phyloP scores from a whole-genome alignment of 129 eudicot genomes.

The Sambucus nigra region DNA sequence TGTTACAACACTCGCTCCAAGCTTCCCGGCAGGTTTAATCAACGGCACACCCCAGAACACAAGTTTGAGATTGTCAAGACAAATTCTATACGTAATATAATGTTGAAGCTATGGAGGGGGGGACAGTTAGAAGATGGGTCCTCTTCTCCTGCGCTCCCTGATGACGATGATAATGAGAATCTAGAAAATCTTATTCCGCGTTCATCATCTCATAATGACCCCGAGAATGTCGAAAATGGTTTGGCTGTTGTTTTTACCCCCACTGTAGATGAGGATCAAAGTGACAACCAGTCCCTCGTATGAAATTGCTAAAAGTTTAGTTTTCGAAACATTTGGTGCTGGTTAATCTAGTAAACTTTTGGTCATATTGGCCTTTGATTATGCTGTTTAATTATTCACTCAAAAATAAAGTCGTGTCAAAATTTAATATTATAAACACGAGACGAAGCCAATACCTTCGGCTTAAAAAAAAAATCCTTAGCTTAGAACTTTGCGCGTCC shows the following conservation, averaged over 20 bases:
- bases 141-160: slow-evolving; percentile 16
- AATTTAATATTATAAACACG: too few species aligned
- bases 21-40: slow-evolving; percentile 63
- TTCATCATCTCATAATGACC: slow-evolving; percentile 16
- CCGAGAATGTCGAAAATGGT: slow-evolving; percentile 15
- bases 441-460: not conserved
- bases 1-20: slow-evolving; percentile 42
- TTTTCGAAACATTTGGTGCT: not conserved
- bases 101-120: not conserved
- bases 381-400: not conserved
- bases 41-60: slow-evolving; percentile 53
- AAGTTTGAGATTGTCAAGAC: slow-evolving; percentile 23
- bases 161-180: slow-evolving; percentile 9
- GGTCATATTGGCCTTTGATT: too few species aligned
- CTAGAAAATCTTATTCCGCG: slow-evolving; percentile 11
- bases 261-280: slow-evolving; percentile 19
- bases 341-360: too few species aligned
- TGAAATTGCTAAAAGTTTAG: not conserved
- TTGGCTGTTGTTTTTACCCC: slow-evolving; percentile 6
- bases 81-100: not conserved
- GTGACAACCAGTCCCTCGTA: slow-evolving; percentile 13
- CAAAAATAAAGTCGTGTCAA: too few species aligned
- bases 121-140: not conserved
- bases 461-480: too few species aligned
- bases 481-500: too few species aligned